Evolutionary conservation across 371 early-diverging fungal species (phyloP), one percentile per base, ranked within the genome.

Genomic region (Blyttiomyces sp.): DNA sequence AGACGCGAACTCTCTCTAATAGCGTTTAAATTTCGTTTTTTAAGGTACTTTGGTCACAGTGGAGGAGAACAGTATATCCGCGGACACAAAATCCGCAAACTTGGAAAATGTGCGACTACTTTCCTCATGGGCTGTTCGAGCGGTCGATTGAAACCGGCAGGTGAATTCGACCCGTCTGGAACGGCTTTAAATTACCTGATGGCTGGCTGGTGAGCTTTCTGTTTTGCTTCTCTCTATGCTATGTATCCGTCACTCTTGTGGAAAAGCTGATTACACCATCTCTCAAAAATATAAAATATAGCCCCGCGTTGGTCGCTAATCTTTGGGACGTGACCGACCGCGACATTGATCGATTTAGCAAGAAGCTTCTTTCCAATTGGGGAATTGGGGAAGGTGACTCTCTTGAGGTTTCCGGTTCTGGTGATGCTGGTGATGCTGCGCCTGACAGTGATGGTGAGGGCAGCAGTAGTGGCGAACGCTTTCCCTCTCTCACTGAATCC

Each of bases 281-380:
- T 30, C 24, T n/a, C n/a, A n/a, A n/a, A n/a, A n/a, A n/a, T n/a
- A n/a, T n/a, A n/a, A n/a, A n/a, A n/a, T n/a, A n/a, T 50, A 88
- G 94, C 59, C 91, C 90, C 4, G 82, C 92, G 1, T 75, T 98
- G 0, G 87, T 98, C 0, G 98, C 92, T 21, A 96, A 95, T 63
- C 79, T 99, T 17, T 99, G 99, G 99, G 99, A 99, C 76, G 97
- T 99, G 6, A 99, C 99, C 0, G 99, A 99, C 75, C 83, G 87
- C 68, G 99, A 99, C 70, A 87, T 99, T 43, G 99, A 99, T 68
- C 76, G 85, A n/a, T 87, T 92, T 57, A 88, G 88, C 19, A 77
- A 79, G 31, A 70, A 76, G 1, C 58, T 92, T 74, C 73, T 96
- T 53, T 60, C 64, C 1, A 49, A 70, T 9, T 94, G 94, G 89